A percentile compares a stretch with the other conserved stretches of the same genome.
Conservation (phyloP, 2,329 filamentous ascomycete species). For the Neurospora sp. region DNA sequence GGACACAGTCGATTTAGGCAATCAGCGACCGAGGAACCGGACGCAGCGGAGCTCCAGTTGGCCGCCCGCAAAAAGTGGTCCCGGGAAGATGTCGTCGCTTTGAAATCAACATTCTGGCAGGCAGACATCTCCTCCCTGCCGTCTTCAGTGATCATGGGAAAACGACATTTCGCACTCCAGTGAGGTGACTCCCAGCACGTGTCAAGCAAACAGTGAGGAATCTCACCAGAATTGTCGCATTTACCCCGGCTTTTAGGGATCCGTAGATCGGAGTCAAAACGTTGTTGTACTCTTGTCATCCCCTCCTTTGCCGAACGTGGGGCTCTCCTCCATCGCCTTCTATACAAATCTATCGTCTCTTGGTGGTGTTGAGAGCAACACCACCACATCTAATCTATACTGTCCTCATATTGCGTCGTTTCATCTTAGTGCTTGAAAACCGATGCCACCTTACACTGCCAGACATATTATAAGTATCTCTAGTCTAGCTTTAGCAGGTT, state of each 20-base stretch:
- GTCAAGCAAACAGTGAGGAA: not conserved
- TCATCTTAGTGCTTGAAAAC: constrained; percentile 8
- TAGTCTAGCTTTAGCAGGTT: constrained; percentile 14
- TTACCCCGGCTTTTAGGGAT: not conserved
- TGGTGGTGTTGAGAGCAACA: not conserved
- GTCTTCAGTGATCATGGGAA: not conserved
- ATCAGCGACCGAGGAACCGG: not conserved
- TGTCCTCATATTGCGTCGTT: not conserved
- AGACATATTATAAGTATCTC: constrained; percentile 13
- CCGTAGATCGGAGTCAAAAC: not conserved
- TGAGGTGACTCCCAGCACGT: not conserved
- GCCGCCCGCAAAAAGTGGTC: not conserved
- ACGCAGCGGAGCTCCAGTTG: not conserved
- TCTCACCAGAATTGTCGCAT: not conserved
- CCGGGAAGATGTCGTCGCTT: not conserved
- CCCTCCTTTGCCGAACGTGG: not conserved
- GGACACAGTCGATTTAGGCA: too few relatives aligned
- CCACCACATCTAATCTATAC: not conserved
- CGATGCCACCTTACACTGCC: constrained; percentile 1
- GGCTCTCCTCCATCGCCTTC: not conserved
- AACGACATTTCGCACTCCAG: not conserved
- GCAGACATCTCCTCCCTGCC: not conserved
- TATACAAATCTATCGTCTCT: not conserved
- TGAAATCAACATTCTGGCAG: not conserved
- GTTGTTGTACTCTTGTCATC: not conserved